Base-by-base conservation (phyloP, 768 basidiomycete species). In the Terana coerulea region DNA sequence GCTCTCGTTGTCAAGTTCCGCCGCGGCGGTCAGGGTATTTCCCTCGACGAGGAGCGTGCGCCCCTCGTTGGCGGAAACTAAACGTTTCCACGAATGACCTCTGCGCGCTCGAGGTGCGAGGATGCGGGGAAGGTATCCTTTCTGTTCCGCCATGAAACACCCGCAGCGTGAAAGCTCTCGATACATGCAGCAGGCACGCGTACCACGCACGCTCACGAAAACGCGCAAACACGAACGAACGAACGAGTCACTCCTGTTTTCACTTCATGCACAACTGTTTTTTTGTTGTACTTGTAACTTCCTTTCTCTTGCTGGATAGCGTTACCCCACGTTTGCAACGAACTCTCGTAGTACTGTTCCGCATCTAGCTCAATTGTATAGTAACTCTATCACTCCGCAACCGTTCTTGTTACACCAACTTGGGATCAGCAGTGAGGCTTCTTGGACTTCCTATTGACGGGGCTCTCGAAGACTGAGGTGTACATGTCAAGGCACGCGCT, bases 31-130 rank as follows among this genome's bases (percentile, higher is more conserved):
- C 70, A 73, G 40, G 80, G 76, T 6, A 77, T 88, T 47, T 72
- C 83, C 15, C 75, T 95, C 49, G 94, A 97, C 58, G 91, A 91
- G 64, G 95, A 98, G 69, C 80, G 91, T 50, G 88, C 85, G 8
- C 93, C 93, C 5, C 81, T 97, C 52, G 77, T 94, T 42, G 75
- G 73, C 21, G 53, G 53, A 15, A 54, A 54, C 41, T 54, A 54
- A 46, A 30, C 22, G 17, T 10, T 35, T 12, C 14, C 8, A 17
- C 34, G 17, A 17, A 14, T 8, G 34, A 35, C 31, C 31, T 12
- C 34, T 12, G 34, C 17, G 10, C 24, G 37, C 37, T n/a, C n/a
- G 37, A 19, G 37, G 37, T n/a, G 36, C 17, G 37, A 19, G n/a
- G 37, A 22, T 10, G 14, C 11, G 37, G 37, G 17, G n/a, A n/a